phyloP scores from a whole-genome alignment of 371 early-diverging fungal genomes.

The Gilbertella persicaria region DNA sequence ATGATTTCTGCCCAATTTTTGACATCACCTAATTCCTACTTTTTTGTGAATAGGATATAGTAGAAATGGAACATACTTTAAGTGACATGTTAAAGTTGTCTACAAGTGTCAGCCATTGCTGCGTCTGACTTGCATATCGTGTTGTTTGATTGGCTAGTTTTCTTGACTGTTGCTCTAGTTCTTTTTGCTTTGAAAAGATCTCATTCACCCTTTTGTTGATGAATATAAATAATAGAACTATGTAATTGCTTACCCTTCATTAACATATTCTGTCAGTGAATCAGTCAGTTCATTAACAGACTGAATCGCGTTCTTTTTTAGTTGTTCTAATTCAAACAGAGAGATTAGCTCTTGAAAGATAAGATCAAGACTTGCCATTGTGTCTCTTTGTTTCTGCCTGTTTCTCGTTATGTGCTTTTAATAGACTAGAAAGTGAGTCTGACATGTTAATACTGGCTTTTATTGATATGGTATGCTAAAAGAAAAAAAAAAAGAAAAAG shows the following conservation, averaged over 20 bases:
- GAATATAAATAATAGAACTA: not conserved
- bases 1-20: slow-evolving; percentile 76
- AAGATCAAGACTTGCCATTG: slow-evolving; percentile 34
- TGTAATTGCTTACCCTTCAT: slow-evolving; percentile 45
- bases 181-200: slow-evolving; percentile 63
- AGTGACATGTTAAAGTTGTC: slow-evolving; percentile 62
- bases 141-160: slow-evolving; percentile 51
- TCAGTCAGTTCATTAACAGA: slow-evolving; percentile 57
- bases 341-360: not conserved
- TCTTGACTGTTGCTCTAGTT: slow-evolving; percentile 62
- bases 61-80: slow-evolving; percentile 41
- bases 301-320: slow-evolving; percentile 55
- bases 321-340: slow-evolving; percentile 45
- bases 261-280: slow-evolving; percentile 55
- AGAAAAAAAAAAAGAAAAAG: no score
- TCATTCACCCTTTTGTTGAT: slow-evolving; percentile 56
- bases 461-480: no score
- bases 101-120: slow-evolving; percentile 66
- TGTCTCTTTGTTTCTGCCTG: slow-evolving; percentile 40
- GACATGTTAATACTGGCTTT: no score
- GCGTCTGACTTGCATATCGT: slow-evolving; percentile 57
- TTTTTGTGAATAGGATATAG: not conserved
- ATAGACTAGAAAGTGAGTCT: slow-evolving; percentile 44
- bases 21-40: slow-evolving; percentile 79
- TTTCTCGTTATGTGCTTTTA: slow-evolving; percentile 50